phyloP scores from a whole-genome alignment of 2,329 filamentous ascomycete species.

The Hypomyces rosellus region DNA sequence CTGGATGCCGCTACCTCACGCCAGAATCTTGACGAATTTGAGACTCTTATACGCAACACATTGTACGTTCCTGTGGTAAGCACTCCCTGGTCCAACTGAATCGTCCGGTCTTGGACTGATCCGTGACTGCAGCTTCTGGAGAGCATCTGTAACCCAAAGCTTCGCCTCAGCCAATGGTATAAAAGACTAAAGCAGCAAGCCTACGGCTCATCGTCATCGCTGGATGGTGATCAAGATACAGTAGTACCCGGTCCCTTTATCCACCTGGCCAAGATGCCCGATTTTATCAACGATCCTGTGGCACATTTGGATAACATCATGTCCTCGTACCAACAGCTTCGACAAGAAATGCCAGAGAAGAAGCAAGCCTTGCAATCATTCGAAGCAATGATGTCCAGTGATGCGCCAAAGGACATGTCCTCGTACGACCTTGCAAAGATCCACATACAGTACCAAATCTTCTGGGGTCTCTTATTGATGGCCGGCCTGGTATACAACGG shows the following conservation, averaged over 20 bases:
- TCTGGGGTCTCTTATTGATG: conserved; percentile 1
- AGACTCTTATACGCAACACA: conserved; percentile 23
- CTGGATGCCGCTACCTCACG: conserved; percentile 21
- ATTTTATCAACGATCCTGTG: conserved; percentile 15
- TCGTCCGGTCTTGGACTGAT: not conserved
- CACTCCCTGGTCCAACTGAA: no score
- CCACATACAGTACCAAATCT: conserved; percentile 5
- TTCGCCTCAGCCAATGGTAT: conserved; percentile 20
- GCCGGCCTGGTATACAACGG: conserved; percentile 14
- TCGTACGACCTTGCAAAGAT: conserved; percentile 3
- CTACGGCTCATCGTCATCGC: conserved; percentile 1
- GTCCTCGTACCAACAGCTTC: conserved; percentile 14
- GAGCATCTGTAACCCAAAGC: conserved; percentile 23
- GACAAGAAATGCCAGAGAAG: conserved; percentile 12
- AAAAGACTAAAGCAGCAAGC: conserved; percentile 1
- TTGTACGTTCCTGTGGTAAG: conserved; percentile 28
- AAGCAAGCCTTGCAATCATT: not conserved
- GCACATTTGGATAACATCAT: conserved; percentile 14
- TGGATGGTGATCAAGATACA: not conserved
- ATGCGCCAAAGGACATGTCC: not conserved
- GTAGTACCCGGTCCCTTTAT: conserved; percentile 10
- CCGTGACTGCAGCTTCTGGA: conserved; percentile 23
- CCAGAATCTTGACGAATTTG: conserved; percentile 21
- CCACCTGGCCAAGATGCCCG: conserved; percentile 15
- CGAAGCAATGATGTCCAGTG: not conserved